Percentiles rank a stretch among this genome's conserved stretches.
These are phyloP conservation scores for Dimargaris cristalligena DNA, from an alignment of 192 early-diverging fungal species.

Conservation along the genomic window DNA sequence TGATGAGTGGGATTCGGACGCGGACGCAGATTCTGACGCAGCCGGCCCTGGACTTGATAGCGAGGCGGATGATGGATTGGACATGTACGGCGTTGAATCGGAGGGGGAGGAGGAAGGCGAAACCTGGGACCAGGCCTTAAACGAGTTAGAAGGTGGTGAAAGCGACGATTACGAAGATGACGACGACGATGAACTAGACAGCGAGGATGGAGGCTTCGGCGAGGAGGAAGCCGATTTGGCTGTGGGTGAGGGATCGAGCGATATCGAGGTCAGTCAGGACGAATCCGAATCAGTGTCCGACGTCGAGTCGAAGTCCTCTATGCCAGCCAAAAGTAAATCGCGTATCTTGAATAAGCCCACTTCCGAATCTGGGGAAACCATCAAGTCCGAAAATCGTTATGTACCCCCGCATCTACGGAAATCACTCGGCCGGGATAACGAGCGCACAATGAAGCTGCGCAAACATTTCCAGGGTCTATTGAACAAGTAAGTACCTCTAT, in stretches of 20 bases:
- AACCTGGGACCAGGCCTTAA: no score
- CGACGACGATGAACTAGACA: constrained; percentile 9
- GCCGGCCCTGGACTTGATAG: neutral
- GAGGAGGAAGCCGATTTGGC: neutral
- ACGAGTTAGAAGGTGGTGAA: constrained; percentile 13
- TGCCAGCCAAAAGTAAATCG: constrained; percentile 1
- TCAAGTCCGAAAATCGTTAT: constrained; percentile 37
- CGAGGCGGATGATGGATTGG: neutral
- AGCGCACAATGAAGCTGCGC: constrained; percentile 59
- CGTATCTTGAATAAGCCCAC: neutral
- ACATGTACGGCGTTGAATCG: constrained; percentile 11
- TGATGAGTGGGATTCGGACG: no score
- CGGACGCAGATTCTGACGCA: no score
- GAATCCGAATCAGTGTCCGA: constrained; percentile 2
- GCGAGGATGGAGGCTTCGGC: constrained; percentile 7
- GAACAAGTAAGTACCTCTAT: constrained; percentile 53
- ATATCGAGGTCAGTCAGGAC: constrained; percentile 12
- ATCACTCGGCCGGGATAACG: constrained; percentile 32
- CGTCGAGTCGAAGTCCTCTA: constrained; percentile 8
- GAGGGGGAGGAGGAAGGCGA: constrained; percentile 15
- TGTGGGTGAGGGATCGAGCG: neutral
- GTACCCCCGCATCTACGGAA: constrained; percentile 76
- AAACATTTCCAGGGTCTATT: constrained; percentile 71
- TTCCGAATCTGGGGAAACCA: constrained; percentile 10
- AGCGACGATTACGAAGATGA: constrained; percentile 18